These are phyloP conservation scores for Penicillium palitans DNA, from an alignment of 2,329 filamentous ascomycete species.

Conservation along the genomic window DNA sequence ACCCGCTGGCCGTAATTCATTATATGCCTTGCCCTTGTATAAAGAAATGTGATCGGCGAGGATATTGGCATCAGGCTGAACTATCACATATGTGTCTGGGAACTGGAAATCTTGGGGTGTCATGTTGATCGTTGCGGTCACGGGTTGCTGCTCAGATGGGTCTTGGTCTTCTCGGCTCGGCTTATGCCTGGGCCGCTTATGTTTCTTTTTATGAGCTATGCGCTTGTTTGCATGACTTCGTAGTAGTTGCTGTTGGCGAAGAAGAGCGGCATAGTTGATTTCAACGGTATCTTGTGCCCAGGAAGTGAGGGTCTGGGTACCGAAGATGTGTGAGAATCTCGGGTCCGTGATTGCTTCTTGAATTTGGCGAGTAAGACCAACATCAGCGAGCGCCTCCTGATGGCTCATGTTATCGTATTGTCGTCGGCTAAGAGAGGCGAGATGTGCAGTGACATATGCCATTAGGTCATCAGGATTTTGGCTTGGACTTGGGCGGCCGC, in stretches of 20 bases:
- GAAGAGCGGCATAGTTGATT: conserved; percentile 3
- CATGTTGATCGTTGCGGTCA: background rate
- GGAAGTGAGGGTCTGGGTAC: background rate
- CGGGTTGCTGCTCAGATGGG: background rate
- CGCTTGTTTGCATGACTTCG: background rate
- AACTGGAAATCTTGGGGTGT: conserved; percentile 2
- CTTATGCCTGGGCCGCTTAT: background rate
- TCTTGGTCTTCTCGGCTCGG: background rate
- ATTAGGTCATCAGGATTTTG: conserved; percentile 9
- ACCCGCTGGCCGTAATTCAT: background rate
- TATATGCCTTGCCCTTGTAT: conserved; percentile 2
- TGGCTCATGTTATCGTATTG: background rate
- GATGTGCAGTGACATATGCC: conserved; percentile 3
- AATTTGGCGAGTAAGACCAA: conserved; percentile 3
- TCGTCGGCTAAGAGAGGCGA: background rate
- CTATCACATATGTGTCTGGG: background rate
- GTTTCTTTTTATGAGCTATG: background rate
- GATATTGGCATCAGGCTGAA: background rate
- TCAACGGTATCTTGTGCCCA: background rate
- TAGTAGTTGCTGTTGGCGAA: background rate
- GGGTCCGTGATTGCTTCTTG: conserved; percentile 5
- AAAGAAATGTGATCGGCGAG: conserved; percentile 1
- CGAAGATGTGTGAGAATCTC: background rate
- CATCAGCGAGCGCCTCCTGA: background rate
- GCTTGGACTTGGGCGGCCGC: background rate